phyloP scores from a whole-genome alignment of 2,329 filamentous ascomycete genomes.

The Berkeleyomyces rouxiae region DNA sequence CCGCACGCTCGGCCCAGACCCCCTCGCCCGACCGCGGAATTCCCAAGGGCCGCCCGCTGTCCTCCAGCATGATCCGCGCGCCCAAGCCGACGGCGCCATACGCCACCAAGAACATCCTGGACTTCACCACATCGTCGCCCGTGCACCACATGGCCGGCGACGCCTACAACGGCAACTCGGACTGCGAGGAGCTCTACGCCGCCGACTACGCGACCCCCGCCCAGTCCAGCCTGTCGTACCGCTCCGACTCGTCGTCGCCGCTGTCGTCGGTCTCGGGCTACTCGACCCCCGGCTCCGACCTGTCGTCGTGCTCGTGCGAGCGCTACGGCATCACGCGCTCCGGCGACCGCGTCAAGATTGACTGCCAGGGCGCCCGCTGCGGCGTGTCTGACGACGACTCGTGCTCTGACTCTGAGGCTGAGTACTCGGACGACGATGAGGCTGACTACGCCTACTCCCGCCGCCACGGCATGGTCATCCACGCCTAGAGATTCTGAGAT shows the following conservation, averaged over 20 bases:
- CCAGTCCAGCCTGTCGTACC: slow-evolving; percentile 54
- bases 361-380: slow-evolving; percentile 81
- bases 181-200: slow-evolving; percentile 19
- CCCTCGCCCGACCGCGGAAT: slow-evolving; percentile 45
- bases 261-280: slow-evolving; percentile 61
- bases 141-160: slow-evolving; percentile 63
- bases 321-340: slow-evolving; percentile 91
- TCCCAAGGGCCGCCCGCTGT: slow-evolving; percentile 76
- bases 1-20: slow-evolving; percentile 31
- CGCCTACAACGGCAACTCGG: slow-evolving; percentile 38
- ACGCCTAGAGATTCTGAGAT: slow-evolving; percentile 7
- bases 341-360: slow-evolving; percentile 85
- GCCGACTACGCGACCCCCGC: slow-evolving; percentile 45
- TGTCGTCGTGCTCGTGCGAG: slow-evolving; percentile 76
- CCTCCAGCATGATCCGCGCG: slow-evolving; percentile 74
- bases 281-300: slow-evolving; percentile 61
- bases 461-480: slow-evolving; percentile 47
- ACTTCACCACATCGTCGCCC: slow-evolving; percentile 35
- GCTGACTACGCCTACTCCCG: slow-evolving; percentile 34
- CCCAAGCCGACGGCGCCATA: slow-evolving; percentile 81
- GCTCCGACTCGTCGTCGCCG: slow-evolving; percentile 58
- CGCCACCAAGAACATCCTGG: slow-evolving; percentile 73
- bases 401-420: slow-evolving; percentile 32
- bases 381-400: slow-evolving; percentile 35
- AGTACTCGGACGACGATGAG: slow-evolving; percentile 25